Evolutionary conservation across 2,329 filamentous ascomycete genomes (phyloP).

Genomic region (Fusarium duplospermum): DNA sequence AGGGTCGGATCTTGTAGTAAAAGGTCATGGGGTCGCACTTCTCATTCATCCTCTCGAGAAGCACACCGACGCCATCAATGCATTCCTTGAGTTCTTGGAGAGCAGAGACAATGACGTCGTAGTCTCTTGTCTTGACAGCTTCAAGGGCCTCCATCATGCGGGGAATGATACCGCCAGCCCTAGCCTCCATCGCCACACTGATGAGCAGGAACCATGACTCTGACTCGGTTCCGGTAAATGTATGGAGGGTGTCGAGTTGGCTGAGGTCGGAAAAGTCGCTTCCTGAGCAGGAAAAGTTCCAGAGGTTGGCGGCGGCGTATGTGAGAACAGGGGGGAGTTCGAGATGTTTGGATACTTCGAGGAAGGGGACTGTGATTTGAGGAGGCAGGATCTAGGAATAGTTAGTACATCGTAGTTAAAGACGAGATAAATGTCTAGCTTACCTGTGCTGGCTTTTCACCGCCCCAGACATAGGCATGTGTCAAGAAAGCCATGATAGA

Average conservation of each 20-base stretch:
- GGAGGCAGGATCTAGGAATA: constrained; percentile 72
- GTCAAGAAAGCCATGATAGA: constrained; percentile 81
- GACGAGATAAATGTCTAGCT: constrained; percentile 2
- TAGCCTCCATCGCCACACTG: constrained; percentile 89
- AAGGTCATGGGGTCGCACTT: constrained; percentile 88
- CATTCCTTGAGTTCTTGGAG: constrained; percentile 74
- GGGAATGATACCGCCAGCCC: constrained; percentile 79
- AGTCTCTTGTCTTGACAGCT: constrained; percentile 72
- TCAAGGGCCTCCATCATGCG: constrained; percentile 82
- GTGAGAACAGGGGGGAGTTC: constrained; percentile 91
- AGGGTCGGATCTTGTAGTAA: constrained; percentile 89
- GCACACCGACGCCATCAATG: constrained; percentile 73
- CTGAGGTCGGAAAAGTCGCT: constrained; percentile 72
- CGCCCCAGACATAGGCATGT: constrained; percentile 92
- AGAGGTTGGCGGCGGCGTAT: constrained; percentile 86
- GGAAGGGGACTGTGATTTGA: constrained; percentile 80
- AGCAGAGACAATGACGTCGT: constrained; percentile 68
- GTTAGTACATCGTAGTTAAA: constrained; percentile 21
- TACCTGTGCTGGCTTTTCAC: constrained; percentile 78
- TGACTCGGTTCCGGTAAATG: constrained; percentile 88
- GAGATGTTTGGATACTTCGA: constrained; percentile 76
- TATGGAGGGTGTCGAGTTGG: constrained; percentile 77
- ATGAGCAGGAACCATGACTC: constrained; percentile 96
- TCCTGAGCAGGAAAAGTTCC: constrained; percentile 80
- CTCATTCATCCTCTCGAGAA: constrained; percentile 89